Conservation (phyloP, 2,329 filamentous ascomycete genomes). For the Sclerotinia subarctica region DNA sequence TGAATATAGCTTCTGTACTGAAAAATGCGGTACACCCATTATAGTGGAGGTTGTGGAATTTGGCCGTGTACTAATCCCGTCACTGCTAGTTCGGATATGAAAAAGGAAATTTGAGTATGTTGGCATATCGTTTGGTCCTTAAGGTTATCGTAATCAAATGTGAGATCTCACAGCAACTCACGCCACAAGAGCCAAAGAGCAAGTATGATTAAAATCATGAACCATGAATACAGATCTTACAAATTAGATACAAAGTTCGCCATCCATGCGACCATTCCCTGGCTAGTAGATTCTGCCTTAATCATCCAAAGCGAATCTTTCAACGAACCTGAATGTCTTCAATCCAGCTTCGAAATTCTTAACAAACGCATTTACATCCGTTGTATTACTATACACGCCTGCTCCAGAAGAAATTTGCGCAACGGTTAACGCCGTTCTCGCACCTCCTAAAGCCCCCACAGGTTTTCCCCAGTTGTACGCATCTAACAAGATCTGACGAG, state of each 20-base stretch:
- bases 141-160: neutral
- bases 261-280: neutral
- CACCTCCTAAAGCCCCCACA: slow-evolving; percentile 42
- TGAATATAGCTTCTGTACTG: too few relatives aligned
- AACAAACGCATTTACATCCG: slow-evolving; percentile 39
- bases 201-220: neutral
- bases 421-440: neutral
- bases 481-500: slow-evolving; percentile 59
- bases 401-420: neutral
- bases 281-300: neutral
- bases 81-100: neutral
- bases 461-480: slow-evolving; percentile 70
- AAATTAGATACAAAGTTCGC: neutral
- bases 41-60: too few relatives aligned
- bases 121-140: neutral
- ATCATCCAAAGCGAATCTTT: slow-evolving; percentile 58
- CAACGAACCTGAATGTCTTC: slow-evolving; percentile 62
- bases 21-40: too few relatives aligned
- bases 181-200: neutral
- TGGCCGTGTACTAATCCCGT: too few relatives aligned
- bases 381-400: slow-evolving; percentile 8
- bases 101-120: neutral
- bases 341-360: slow-evolving; percentile 55
- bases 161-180: neutral
- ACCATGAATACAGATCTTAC: neutral